These are phyloP conservation scores for Chytriomyces hyalinus DNA, from an alignment of 192 early-diverging fungal species.

Conservation along the genomic window DNA sequence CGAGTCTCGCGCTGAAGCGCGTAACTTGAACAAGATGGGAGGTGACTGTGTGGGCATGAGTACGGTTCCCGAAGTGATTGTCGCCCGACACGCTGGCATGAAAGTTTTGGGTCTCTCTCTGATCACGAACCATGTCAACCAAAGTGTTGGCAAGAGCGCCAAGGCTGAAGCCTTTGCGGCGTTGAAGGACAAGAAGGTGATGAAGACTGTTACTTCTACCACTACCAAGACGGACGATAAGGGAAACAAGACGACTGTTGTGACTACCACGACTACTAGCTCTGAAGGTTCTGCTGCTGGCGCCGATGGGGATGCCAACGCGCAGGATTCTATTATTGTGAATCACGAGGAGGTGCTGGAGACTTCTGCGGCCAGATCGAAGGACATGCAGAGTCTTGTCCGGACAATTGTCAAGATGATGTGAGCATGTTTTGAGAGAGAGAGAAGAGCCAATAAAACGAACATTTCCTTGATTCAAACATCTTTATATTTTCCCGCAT, in stretches of 20 bases:
- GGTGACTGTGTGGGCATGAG: slow-evolving; percentile 89
- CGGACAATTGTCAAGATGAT: slow-evolving; percentile 50
- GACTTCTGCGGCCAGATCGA: slow-evolving; percentile 55
- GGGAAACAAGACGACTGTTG: slow-evolving; percentile 2
- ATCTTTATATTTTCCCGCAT: neutral
- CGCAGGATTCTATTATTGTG: slow-evolving; percentile 41
- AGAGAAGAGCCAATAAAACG: no score
- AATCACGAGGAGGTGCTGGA: slow-evolving; percentile 77
- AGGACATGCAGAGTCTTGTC: slow-evolving; percentile 65
- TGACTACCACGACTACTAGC: neutral
- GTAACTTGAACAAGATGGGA: slow-evolving; percentile 67
- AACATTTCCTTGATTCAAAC: no score
- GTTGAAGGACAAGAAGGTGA: neutral
- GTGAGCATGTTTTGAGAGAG: neutral
- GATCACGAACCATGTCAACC: slow-evolving; percentile 69
- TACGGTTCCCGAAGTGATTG: slow-evolving; percentile 86
- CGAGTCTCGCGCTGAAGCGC: slow-evolving; percentile 84
- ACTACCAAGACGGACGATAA: slow-evolving; percentile 4
- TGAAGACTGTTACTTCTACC: neutral
- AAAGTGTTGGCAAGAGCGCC: slow-evolving; percentile 32
- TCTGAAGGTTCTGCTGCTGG: slow-evolving; percentile 19
- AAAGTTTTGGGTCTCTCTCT: slow-evolving; percentile 78
- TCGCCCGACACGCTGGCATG: slow-evolving; percentile 84
- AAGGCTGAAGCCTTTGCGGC: slow-evolving; percentile 8
- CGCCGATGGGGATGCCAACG: slow-evolving; percentile 32